Evolutionary conservation across 371 early-diverging fungal genomes (phyloP), one percentile per base, ranked within the genome.

Genomic region (Catenaria anguillulae): DNA sequence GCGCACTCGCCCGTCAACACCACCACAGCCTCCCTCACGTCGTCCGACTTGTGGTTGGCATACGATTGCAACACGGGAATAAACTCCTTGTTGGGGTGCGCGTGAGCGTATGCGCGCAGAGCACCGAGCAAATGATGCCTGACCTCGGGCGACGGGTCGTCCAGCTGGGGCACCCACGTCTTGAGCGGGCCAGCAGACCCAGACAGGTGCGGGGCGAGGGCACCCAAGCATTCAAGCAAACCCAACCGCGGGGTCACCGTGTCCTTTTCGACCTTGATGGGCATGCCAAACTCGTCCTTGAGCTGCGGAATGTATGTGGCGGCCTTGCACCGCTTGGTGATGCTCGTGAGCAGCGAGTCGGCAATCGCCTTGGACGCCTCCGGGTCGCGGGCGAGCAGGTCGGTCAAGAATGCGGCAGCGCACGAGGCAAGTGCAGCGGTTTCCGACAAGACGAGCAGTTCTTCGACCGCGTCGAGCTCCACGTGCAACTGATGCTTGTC

Each of bases 1-100:
- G 97, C 94, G 55, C 92, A 79, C 26, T 87, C 88, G 61, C 96
- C 97, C 59, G 92, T 83, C 59, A 93, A 73, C 69, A 97, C 87
- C 46, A 97, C 93, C 23, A 85, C 90, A 13, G 87, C 80, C 71
- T 94, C 93, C 50, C 93, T 85, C 62, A 90, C 86, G 55, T 75
- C 73, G 66, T 92, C 92, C 56, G 88, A 6, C 43, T 58, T 58
- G 43, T 58, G 59, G 24, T 36, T 35, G 40, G 59, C 36, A 23
- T 15, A 37, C 3, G 35, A 15, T 29, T 58, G 37, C 35, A 58
- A 10, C 26, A 58, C 59, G 3, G 59, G 21, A 35, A 58, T 58
- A 19, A 31, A 58, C 59, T 58, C 40, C 15, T 19, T 8, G 29
- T 12, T 19, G 26, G 26, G 4, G 43, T 36, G 37, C 26, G 43